These are phyloP conservation scores for Lagenidium sp. DNA, from an alignment of 352 stramenopile species.

Conservation along the genomic window DNA sequence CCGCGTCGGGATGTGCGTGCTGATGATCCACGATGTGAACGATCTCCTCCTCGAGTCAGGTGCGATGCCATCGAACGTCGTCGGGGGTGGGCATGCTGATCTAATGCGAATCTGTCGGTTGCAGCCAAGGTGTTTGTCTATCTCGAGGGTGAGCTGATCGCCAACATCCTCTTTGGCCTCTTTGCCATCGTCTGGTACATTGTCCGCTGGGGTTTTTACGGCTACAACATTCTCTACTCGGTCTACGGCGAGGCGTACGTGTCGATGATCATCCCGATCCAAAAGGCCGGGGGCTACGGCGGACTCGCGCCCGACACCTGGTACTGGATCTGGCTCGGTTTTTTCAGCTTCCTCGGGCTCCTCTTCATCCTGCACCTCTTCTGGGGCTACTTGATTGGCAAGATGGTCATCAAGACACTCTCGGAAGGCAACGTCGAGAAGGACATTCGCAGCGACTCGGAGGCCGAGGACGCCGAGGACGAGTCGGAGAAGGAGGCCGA, in stretches of 20 bases:
- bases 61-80: too few relatives aligned
- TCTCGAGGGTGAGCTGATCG: conserved; percentile 49
- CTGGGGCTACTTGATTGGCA: conserved; percentile 68
- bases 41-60: conserved; percentile 63
- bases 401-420: conserved; percentile 62
- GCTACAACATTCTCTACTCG: conserved; percentile 66
- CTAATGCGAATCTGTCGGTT: too few relatives aligned
- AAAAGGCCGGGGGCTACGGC: conserved; percentile 23
- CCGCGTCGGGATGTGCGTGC: conserved; percentile 58
- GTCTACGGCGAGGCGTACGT: conserved; percentile 39
- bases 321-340: conserved; percentile 47
- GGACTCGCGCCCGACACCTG: conserved; percentile 31
- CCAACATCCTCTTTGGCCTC: conserved; percentile 58
- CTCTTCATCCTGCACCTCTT: conserved; percentile 65
- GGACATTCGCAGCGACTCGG: conserved; percentile 75
- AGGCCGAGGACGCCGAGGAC: conserved; percentile 41
- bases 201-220: conserved; percentile 62
- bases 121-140: conserved; percentile 76
- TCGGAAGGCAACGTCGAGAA: conserved; percentile 65
- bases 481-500: conserved; percentile 10
- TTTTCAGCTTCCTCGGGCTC: conserved; percentile 44
- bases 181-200: conserved; percentile 70
- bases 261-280: conserved; percentile 40
- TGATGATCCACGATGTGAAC: conserved; percentile 80
- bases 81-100: conserved; percentile 3